Evolutionary conservation across 106 monocot genomes (phyloP).

Genomic region (Apostasia ramifera): DNA sequence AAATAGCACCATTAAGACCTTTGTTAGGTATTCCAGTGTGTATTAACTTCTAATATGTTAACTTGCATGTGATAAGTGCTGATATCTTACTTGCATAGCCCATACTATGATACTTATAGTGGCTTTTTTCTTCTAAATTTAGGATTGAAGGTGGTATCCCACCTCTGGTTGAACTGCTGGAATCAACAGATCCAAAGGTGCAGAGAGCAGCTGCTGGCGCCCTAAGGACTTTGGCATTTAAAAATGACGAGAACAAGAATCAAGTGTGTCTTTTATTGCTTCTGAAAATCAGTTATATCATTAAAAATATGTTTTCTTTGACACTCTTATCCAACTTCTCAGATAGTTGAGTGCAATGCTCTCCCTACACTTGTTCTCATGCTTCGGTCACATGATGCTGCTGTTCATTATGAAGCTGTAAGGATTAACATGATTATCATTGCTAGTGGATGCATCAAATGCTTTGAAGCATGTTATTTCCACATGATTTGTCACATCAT

Average conservation of each 20-base stretch:
- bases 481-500: background rate
- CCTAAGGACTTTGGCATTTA: conserved; percentile 91
- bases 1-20: conserved; percentile 91
- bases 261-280: conserved; percentile 36
- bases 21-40: conserved; percentile 54
- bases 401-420: conserved; percentile 90
- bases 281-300: background rate
- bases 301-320: background rate
- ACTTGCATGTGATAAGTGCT: background rate
- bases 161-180: conserved; percentile 91
- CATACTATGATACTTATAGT: background rate
- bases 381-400: conserved; percentile 67
- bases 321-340: background rate
- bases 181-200: conserved; percentile 84
- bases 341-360: conserved; percentile 95
- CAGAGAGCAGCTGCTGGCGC: conserved; percentile 97
- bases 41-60: background rate
- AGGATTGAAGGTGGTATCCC: conserved; percentile 96
- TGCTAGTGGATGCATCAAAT: background rate
- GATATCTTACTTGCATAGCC: too few species aligned
- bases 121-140: conserved; percentile 10
- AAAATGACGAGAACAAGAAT: conserved; percentile 98
- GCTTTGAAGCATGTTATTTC: background rate
- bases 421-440: conserved; percentile 6
- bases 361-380: conserved; percentile 78